Conservation (phyloP, 768 basidiomycete species). For the Macrolepiota albuminosa region DNA sequence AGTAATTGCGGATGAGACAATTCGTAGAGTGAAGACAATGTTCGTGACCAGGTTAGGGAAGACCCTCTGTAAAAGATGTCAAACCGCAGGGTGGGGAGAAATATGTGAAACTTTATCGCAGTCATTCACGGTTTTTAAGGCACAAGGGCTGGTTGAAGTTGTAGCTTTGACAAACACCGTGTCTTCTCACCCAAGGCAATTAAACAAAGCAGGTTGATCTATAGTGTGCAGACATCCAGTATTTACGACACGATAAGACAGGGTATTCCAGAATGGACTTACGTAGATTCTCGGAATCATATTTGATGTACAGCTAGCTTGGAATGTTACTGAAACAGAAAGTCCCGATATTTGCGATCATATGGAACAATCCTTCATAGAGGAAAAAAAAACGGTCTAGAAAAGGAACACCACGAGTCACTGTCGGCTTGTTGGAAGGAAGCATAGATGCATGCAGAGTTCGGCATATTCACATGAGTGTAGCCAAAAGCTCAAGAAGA, state of each 20-base stretch:
- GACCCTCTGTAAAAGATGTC: neutral
- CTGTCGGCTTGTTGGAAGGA: neutral
- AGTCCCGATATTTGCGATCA: neutral
- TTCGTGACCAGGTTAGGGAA: conserved; percentile 2
- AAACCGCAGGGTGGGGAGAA: neutral
- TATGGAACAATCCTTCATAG: neutral
- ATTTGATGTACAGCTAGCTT: neutral
- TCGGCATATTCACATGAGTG: neutral
- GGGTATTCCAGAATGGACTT: neutral
- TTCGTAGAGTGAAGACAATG: neutral
- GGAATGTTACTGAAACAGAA: conserved; percentile 5
- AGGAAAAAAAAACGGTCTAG: neutral
- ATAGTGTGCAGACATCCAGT: neutral
- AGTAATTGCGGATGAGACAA: neutral
- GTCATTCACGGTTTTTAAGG: neutral
- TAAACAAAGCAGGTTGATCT: neutral
- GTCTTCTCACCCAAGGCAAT: neutral
- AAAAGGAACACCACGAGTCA: neutral
- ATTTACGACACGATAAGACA: neutral
- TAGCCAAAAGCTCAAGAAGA: neutral
- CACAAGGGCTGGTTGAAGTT: neutral
- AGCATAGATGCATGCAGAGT: neutral
- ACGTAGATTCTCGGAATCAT: neutral
- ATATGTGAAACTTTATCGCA: neutral
- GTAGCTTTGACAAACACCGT: neutral